phyloP scores from a whole-genome alignment of 495 filamentous ascomycete species.

The Rusavskia elegans region DNA sequence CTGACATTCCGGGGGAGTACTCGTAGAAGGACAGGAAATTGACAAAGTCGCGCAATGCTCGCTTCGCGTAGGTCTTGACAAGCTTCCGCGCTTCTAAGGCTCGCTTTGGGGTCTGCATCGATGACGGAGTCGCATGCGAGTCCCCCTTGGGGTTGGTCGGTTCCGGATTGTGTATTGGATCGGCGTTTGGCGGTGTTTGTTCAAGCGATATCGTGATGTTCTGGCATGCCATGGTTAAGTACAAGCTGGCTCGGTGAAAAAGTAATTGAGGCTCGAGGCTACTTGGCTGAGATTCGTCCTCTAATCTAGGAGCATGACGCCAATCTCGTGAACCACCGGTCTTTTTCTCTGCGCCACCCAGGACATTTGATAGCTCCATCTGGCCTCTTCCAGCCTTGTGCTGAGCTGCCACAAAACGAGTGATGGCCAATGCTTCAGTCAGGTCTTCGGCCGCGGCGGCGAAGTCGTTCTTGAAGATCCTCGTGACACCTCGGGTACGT shows the following conservation, averaged over 20 bases:
- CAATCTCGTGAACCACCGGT: constrained; percentile 27
- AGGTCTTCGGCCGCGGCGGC: constrained; percentile 50
- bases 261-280: constrained; percentile 58
- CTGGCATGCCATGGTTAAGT: constrained; percentile 52
- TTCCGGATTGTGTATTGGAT: background rate
- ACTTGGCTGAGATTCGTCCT: constrained; percentile 54
- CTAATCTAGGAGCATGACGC: constrained; percentile 34
- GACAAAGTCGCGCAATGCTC: constrained; percentile 54
- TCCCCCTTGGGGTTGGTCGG: background rate
- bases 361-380: constrained; percentile 26
- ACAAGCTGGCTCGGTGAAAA: constrained; percentile 62
- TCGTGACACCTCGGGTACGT: constrained; percentile 55
- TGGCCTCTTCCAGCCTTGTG: constrained; percentile 28
- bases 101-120: constrained; percentile 7
- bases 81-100: constrained; percentile 39
- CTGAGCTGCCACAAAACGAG: constrained; percentile 31
- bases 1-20: constrained; percentile 53
- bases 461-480: constrained; percentile 60
- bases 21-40: constrained; percentile 55
- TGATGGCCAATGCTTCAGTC: constrained; percentile 43
- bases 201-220: constrained; percentile 39
- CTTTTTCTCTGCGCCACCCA: constrained; percentile 21
- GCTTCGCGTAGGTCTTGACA: constrained; percentile 55
- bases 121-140: background rate
- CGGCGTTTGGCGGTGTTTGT: constrained; percentile 2